Percentiles rank a stretch among this genome's conserved stretches.
phyloP scores from a whole-genome alignment of 2,329 filamentous ascomycete species.

The Plenodomus biglobosus region DNA sequence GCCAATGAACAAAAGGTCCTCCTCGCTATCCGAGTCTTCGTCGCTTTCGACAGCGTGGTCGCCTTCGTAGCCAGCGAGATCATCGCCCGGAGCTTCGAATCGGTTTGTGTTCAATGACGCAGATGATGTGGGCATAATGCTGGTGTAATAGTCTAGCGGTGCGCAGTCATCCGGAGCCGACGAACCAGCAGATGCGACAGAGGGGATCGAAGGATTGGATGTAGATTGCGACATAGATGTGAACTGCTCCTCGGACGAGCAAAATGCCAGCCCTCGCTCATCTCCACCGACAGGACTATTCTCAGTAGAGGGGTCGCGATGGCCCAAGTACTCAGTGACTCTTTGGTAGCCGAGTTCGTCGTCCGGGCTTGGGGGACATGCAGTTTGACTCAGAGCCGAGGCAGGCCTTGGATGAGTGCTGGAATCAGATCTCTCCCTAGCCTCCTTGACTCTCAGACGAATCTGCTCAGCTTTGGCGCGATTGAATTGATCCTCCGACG shows the following conservation, averaged over 20 bases:
- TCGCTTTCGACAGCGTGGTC: conserved; percentile 48
- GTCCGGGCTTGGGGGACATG: conserved; percentile 53
- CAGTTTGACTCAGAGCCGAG: conserved; percentile 35
- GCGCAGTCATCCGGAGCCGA: conserved; percentile 45
- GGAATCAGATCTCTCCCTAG: conserved; percentile 30
- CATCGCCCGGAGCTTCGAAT: conserved; percentile 28
- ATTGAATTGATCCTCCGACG: conserved; percentile 36
- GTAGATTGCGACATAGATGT: conserved; percentile 54
- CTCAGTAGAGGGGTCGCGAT: conserved; percentile 41
- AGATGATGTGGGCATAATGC: conserved; percentile 31
- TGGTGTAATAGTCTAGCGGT: conserved; percentile 18
- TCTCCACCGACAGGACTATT: conserved; percentile 44
- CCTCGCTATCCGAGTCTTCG: conserved; percentile 44
- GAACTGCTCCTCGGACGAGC: conserved; percentile 53
- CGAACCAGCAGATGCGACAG: conserved; percentile 52
- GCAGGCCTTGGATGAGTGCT: conserved; percentile 25
- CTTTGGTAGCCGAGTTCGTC: conserved; percentile 41
- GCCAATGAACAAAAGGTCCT: conserved; percentile 45
- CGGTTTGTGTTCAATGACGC: conserved; percentile 40
- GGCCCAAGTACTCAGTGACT: conserved; percentile 34
- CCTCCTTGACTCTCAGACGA: conserved; percentile 39
- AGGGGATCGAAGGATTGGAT: conserved; percentile 56
- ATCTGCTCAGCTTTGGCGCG: conserved; percentile 45
- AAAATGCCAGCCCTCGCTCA: conserved; percentile 43
- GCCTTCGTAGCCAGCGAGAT: conserved; percentile 45